Percentiles rank a stretch among this genome's conserved stretches.
These are phyloP conservation scores for Colletotrichum sp. DNA, from an alignment of 2,329 filamentous ascomycete species.

Conservation along the genomic window DNA sequence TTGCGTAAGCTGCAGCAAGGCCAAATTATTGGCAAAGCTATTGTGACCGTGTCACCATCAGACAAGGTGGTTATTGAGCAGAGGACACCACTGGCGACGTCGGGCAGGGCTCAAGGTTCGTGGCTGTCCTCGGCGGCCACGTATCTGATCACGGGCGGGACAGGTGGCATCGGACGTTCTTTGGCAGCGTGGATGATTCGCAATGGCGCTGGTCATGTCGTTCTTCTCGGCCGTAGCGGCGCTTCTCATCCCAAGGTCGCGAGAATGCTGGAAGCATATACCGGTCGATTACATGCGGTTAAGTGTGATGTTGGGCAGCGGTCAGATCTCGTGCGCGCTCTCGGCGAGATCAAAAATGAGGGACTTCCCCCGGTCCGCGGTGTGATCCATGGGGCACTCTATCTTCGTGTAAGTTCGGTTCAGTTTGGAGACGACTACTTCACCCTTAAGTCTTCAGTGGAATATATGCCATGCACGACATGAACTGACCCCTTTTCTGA, in stretches of 20 bases:
- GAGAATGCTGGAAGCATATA: neutral
- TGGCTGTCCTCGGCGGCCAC: neutral
- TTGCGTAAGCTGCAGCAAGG: neutral
- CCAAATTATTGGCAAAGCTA: neutral
- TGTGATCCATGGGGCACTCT: neutral
- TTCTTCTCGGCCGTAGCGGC: neutral
- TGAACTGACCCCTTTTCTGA: neutral
- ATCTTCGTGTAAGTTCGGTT: neutral
- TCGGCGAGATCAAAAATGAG: neutral
- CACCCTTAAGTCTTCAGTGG: neutral
- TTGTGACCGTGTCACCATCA: neutral
- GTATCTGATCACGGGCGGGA: slow-evolving; percentile 37
- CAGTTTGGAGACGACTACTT: neutral
- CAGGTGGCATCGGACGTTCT: neutral
- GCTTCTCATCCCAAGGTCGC: neutral
- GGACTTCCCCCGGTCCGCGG: neutral
- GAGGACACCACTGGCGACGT: slow-evolving; percentile 20
- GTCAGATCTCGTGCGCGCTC: neutral
- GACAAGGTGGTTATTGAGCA: neutral
- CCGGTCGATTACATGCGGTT: neutral
- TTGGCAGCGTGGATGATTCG: neutral
- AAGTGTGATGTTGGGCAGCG: neutral
- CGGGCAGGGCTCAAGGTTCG: neutral
- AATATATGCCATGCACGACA: neutral
- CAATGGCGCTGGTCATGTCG: neutral